Evolutionary conservation across 768 basidiomycete species (phyloP), one percentile per base, ranked within the genome.

Genomic region (Dentipellis sp.): DNA sequence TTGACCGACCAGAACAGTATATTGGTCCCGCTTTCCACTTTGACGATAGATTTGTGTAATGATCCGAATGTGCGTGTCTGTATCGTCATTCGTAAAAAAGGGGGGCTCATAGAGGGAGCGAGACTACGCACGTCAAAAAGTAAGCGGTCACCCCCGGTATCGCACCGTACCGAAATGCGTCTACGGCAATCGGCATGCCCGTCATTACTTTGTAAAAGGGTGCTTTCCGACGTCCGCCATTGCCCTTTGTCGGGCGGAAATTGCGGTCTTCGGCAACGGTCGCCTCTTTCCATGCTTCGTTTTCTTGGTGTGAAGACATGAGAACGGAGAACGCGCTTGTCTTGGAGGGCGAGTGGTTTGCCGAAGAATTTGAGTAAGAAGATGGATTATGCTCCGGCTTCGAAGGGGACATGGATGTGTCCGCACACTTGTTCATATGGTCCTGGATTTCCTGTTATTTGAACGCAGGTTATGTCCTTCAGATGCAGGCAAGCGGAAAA

Each of bases 161-260:
- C 23, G 78, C 75, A 6, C 95, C 97, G 67, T 97, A 99, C 38
- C 86, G 81, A 71, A 99, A 99, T 1, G 94, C 97, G 66, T 99
- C 97, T 0, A 99, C 97, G 14, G 95, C 93, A 22, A 99, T 88
- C 9, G 94, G 93, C 94, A 98, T 97, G 1, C 97, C 95, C 63
- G 91, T 88, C 62, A 98, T 67, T 21, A 93, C 80, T 72, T 97
- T 99, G 72, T 95, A 98, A 67, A 98, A 98, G 0, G 97, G 97
- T 0, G 94, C 91, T 56, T 81, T 84, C 57, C 89, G 74, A 29
- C 89, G 77, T 34, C 74, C 72, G 29, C 76, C 75, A 38, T 76
- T 78, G 14, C 68, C 69, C 55, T 79, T 80, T 7, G 69, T 74
- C 1, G 74, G 68, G 14, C 74, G 75, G 58, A 75, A 76, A 48